phyloP scores from a whole-genome alignment of 192 early-diverging fungal genomes.

The Umbelopsis isabellina region DNA sequence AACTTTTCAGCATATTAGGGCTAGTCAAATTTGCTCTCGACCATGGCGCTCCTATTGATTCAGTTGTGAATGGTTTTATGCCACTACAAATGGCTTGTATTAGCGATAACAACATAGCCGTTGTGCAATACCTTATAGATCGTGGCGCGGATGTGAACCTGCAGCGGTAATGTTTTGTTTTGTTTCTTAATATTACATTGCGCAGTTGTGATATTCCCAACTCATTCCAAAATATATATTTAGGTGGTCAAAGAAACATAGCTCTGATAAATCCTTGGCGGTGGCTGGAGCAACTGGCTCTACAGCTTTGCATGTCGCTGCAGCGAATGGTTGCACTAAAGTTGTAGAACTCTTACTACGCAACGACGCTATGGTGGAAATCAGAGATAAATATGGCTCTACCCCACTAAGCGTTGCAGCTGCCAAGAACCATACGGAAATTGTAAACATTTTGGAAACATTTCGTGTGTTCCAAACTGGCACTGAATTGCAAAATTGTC shows the following conservation, averaged over 20 bases:
- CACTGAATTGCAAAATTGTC: slow-evolving; percentile 10
- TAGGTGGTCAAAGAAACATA: slow-evolving; percentile 46
- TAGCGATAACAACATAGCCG: slow-evolving; percentile 59
- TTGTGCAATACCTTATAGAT: slow-evolving; percentile 71
- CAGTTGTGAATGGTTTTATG: slow-evolving; percentile 67
- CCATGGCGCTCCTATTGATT: slow-evolving; percentile 72
- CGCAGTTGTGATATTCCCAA: background rate
- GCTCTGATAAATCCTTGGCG: slow-evolving; percentile 43
- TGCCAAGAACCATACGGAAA: slow-evolving; percentile 55
- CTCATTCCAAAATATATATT: background rate
- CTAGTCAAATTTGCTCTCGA: slow-evolving; percentile 69
- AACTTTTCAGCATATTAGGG: slow-evolving; percentile 34
- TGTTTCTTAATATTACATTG: background rate
- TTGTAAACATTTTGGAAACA: slow-evolving; percentile 46
- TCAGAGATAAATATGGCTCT: slow-evolving; percentile 65
- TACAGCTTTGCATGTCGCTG: slow-evolving; percentile 84
- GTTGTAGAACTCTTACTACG: slow-evolving; percentile 65
- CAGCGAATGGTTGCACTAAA: slow-evolving; percentile 69
- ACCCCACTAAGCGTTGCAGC: slow-evolving; percentile 49
- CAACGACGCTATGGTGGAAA: slow-evolving; percentile 61
- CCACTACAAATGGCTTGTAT: slow-evolving; percentile 73
- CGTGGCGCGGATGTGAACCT: slow-evolving; percentile 73
- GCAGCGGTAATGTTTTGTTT: slow-evolving; percentile 40
- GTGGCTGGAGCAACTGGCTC: slow-evolving; percentile 64
- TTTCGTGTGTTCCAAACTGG: slow-evolving; percentile 39